Evolutionary conservation across 345 rosid genomes (phyloP), one percentile per base, ranked within the genome.

Genomic region (Lepidium sativum): DNA sequence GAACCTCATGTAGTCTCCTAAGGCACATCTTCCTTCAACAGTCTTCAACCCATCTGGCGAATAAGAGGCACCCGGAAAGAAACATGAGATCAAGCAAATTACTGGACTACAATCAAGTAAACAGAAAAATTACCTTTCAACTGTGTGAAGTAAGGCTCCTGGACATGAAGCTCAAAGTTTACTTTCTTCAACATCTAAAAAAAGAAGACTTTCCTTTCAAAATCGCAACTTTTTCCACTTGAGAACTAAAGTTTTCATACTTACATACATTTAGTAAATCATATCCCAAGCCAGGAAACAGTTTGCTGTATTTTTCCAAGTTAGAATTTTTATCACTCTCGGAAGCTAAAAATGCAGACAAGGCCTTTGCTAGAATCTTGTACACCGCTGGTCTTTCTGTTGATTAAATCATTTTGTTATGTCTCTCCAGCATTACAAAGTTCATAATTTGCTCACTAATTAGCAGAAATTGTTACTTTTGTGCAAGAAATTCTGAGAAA

Each of bases 11-110:
- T 85, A 83, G 64, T 82, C 83, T 50, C 88, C 95, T 58, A 69
- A 59, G 61, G 89, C 88, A 69, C 97, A 89, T 63, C 97, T 82
- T 76, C 97, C 95, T 81, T 89, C 95, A 67, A 81, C 75, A 60
- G 84, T 81, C 80, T 87, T 87, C 31, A 70, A 27, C 40, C 97
- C 92, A 79, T 83, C 97, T 89, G 42, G 9, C 48, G 74, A 67
- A 71, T 34, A 41, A 63, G 44, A 60, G 45, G 5, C 66, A n/a
- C 9, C 33, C 7, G 15, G 5, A 12, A 55, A 1, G 6, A 23
- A 41, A 48, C 14, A 8, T 11, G 52, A 45, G 70, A 21, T 15
- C 0, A 2, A 47, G 45, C 52, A 64, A 42, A 52, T 16, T 23
- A 53, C 54, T 16, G 70, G 42, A 41, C 52, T 18, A 6, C 25